Base-by-base conservation (phyloP, 169 alveolate genomes). In the Plasmodium cynomolgi region DNA sequence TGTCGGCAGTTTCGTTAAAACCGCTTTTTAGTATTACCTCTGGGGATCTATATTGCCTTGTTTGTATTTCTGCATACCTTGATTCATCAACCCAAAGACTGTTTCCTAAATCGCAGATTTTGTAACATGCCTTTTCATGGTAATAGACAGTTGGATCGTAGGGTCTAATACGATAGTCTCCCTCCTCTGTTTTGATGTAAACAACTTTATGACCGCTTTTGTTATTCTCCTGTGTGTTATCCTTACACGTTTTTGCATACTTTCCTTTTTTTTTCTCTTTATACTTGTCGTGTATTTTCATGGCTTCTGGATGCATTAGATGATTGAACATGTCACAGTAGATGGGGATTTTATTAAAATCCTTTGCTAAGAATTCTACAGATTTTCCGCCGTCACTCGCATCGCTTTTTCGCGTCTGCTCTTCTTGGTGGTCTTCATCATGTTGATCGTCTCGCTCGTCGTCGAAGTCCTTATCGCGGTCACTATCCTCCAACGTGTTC, bases 31-130 rank as follows among this genome's bases (percentile, higher is more conserved):
- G 93, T 50, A 99, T 98, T n/a, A 98, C 99, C 95, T 99, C 99
- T 0, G 99, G 99, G 31, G 99, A 96, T 79, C 99, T 91, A 96
- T 99, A 99, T 95, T 99, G 99, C 75, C 99, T 95, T 20, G 99
- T 99, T 93, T 99, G 99, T 15, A 99, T 99, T 92, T 98, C 99
- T 17, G 98, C 98, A 39, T 99, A 96, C 94, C 98, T 98, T 84
- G 99, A 99, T 95, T 99, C 98, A 93, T 98, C 96, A 54, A 98
- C 97, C 99, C 99, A 99, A 93, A 99, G 99, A 41, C 99, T 99
- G 95, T 99, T 99, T 2, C 99, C 99, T 92, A 99, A 96, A 97
- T 99, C 99, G 83, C 99, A 98, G 8, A 99, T 98, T 96, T 98
- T 98, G 94, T 92, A 98, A 54, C 96, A 96, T 1, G 99, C 96